A percentile compares a stretch with the other conserved stretches of the same genome.
phyloP scores from a whole-genome alignment of 1,284 basidiomycete species.

The Moniliophthora roreri region DNA sequence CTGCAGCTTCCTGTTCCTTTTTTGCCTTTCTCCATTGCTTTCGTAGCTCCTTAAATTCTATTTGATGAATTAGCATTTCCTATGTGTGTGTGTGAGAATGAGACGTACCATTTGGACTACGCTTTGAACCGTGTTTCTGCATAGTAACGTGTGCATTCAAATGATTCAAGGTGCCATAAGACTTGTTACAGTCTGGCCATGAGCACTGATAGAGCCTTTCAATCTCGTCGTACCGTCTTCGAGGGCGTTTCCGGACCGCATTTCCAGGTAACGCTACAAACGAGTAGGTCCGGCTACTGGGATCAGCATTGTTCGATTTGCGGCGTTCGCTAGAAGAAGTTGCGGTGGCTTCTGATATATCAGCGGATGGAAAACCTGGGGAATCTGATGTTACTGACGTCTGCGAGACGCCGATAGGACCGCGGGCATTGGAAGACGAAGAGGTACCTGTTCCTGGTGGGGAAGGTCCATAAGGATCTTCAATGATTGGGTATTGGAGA shows the following conservation, averaged over 20 bases:
- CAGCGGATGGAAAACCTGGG: neutral
- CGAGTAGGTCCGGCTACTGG: constrained; percentile 70
- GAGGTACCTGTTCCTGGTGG: constrained; percentile 58
- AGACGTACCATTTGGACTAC: constrained; percentile 76
- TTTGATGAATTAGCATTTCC: constrained; percentile 5
- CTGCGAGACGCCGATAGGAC: neutral
- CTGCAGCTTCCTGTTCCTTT: constrained; percentile 58
- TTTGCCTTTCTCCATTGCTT: constrained; percentile 95
- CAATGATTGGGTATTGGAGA: constrained; percentile 40
- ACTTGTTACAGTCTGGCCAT: constrained; percentile 82
- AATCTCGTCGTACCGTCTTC: constrained; percentile 87
- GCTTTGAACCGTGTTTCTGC: constrained; percentile 87
- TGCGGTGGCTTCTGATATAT: neutral
- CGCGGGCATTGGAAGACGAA: constrained; percentile 38
- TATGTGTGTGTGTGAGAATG: too few species aligned
- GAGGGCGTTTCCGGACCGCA: constrained; percentile 78
- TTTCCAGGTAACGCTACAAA: constrained; percentile 81
- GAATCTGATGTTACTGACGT: neutral
- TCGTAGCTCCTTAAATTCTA: constrained; percentile 97
- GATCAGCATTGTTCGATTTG: constrained; percentile 7
- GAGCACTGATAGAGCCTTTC: constrained; percentile 87
- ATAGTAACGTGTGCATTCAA: constrained; percentile 91
- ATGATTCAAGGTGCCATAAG: constrained; percentile 89
- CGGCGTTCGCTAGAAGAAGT: neutral
- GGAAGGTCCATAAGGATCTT: constrained; percentile 52